Percentiles rank a stretch among this genome's conserved stretches.
Evolutionary conservation across 768 basidiomycete genomes (phyloP).

Genomic region (Termitomyces sp.): DNA sequence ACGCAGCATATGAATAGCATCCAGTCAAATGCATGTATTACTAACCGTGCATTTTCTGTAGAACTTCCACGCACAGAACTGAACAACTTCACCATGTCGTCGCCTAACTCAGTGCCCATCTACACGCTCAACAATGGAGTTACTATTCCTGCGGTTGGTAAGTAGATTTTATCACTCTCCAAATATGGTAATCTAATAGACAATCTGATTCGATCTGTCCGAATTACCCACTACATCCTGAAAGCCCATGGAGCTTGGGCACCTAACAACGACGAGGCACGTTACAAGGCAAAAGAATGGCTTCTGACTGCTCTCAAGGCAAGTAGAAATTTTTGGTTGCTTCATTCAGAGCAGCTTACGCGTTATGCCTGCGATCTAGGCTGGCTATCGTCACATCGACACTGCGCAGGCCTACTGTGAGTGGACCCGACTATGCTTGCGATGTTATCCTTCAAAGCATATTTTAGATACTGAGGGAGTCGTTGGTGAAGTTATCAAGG

Average conservation of each 20-base stretch:
- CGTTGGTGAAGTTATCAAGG: constrained; percentile 44
- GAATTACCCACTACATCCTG: not conserved
- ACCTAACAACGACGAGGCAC: constrained; percentile 32
- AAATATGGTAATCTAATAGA: not conserved
- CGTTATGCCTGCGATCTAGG: constrained; percentile 21
- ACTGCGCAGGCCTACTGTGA: constrained; percentile 36
- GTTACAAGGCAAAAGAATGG: constrained; percentile 35
- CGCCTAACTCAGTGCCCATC: constrained; percentile 3
- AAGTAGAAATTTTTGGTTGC: constrained; percentile 9
- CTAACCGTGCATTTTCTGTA: too few relatives aligned
- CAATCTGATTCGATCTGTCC: too few relatives aligned
- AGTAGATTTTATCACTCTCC: not conserved
- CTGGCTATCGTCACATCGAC: constrained; percentile 43
- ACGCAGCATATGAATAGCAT: not conserved
- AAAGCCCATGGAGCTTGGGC: constrained; percentile 42
- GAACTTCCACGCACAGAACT: not conserved
- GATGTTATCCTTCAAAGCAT: not conserved
- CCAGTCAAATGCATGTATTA: not conserved
- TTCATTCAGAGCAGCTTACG: not conserved
- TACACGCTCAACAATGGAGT: constrained; percentile 32
- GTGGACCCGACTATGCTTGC: not conserved
- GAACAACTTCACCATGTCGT: not conserved
- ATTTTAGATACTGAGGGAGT: constrained; percentile 35
- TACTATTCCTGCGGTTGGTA: constrained; percentile 34
- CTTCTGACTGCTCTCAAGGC: constrained; percentile 39